These are phyloP conservation scores for Senna siamea DNA, from an alignment of 306 rosid genomes.

Conservation along the genomic window DNA sequence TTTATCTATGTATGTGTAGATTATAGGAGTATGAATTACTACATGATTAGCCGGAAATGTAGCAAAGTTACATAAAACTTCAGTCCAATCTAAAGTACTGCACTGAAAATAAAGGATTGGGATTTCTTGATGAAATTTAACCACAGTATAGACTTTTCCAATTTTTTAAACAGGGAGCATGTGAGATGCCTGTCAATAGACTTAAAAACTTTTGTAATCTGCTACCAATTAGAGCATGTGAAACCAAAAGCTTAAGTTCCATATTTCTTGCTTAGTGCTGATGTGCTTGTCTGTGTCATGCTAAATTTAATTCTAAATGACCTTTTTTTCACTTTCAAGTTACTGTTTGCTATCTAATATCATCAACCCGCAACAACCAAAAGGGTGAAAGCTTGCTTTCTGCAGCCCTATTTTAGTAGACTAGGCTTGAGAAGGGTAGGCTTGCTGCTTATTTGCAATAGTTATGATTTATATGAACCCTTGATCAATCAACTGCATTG, in stretches of 20 bases:
- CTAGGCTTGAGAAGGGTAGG: no score
- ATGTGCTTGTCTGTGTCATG: background rate
- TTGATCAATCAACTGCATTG: background rate
- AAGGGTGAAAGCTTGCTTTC: no score
- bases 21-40: background rate
- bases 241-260: conserved; percentile 33
- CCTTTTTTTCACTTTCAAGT: conserved; percentile 27
- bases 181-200: conserved; percentile 4
- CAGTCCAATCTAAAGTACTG: background rate
- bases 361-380: no score
- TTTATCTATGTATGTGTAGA: conserved; percentile 1
- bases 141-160: conserved; percentile 4
- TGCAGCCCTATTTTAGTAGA: no score
- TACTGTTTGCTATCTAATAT: conserved; percentile 9
- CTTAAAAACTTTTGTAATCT: conserved; percentile 11
- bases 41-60: conserved; percentile 2
- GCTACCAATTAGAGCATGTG: conserved; percentile 14
- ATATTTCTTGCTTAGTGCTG: conserved; percentile 8
- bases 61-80: conserved; percentile 22
- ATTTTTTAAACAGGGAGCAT: background rate
- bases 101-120: conserved; percentile 26
- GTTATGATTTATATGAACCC: conserved; percentile 24
- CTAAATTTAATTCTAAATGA: conserved; percentile 6
- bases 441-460: no score
- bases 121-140: conserved; percentile 22